Evolutionary conservation across 768 basidiomycete genomes (phyloP), one percentile per base, ranked within the genome.

Genomic region (Mycena chlorophos): DNA sequence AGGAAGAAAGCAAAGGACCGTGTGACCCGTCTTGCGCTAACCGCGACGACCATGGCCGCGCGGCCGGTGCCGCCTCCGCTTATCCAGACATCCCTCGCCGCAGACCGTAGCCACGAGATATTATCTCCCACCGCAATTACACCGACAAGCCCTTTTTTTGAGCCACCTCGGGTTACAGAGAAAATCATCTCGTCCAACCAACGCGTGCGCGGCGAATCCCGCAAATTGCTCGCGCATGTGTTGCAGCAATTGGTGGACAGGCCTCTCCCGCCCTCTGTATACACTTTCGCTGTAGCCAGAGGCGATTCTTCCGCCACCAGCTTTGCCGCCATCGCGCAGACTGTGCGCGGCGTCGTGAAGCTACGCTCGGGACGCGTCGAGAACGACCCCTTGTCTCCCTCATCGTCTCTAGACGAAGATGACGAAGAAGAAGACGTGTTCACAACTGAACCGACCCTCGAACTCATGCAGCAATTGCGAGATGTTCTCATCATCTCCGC

Each of bases 181-280:
- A 64, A 65, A 56, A 42, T 16, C 49, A 61, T 16, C 25, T 56
- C 61, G 45, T 46, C 69, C 58, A 69, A 73, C 26, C 69, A 67
- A 51, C 78, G 77, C 58, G 78, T 78, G 26, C 74, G 74, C 29
- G 78, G 81, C 51, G 89, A 89, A 67, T 82, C 85, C 8, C 80
- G 83, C 47, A 91, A 91, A 66, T 74, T 90, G 22, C 73, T 91
- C 3, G 77, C 81, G 0, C 83, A 87, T 65, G 73, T 89, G 26
- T 72, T 92, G 16, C 74, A 75, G 19, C 83, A 86, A 61, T 75
- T 93, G n/a, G 78, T 81, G 45, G 72, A 70, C 48, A 77, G 90
- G 52, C 72, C 70, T 3, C 74, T 75, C 57, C 84, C 86, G 27
- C 82, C 83, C 2, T 66, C 82, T 2, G 70, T 83, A 29, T 78